Evolutionary conservation across 352 stramenopile genomes (phyloP).

Genomic region (Phytopythium ostracodes): DNA sequence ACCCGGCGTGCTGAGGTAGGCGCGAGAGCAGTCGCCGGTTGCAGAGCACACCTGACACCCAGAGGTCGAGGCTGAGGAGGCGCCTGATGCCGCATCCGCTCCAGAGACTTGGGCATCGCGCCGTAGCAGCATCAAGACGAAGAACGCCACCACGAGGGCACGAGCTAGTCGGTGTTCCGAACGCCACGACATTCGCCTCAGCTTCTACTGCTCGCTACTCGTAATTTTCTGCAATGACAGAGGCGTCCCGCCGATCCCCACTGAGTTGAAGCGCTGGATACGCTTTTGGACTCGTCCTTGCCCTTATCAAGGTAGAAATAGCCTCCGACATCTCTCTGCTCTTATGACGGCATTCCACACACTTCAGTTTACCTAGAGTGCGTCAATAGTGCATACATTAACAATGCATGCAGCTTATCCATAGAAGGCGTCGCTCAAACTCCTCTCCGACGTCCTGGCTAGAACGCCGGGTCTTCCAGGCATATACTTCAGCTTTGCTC

Average conservation of each 20-base stretch:
- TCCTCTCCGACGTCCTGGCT: too few relatives aligned
- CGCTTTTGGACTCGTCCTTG: background rate
- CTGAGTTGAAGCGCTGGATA: background rate
- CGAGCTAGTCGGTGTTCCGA: background rate
- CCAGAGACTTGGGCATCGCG: background rate
- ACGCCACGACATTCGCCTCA: background rate
- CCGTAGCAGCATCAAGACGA: background rate
- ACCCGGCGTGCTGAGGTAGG: slow-evolving; percentile 19
- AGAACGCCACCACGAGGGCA: background rate
- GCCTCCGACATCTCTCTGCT: too few relatives aligned
- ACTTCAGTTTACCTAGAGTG: too few relatives aligned
- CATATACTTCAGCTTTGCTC: too few relatives aligned
- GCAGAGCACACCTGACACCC: slow-evolving; percentile 23
- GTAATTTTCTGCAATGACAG: background rate
- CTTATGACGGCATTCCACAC: too few relatives aligned
- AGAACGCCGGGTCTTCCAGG: too few relatives aligned
- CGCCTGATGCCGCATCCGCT: background rate
- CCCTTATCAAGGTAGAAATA: background rate
- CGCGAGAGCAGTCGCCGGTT: slow-evolving; percentile 18
- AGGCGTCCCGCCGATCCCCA: background rate
- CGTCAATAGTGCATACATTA: too few relatives aligned
- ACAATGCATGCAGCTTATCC: too few relatives aligned
- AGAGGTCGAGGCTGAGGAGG: background rate
- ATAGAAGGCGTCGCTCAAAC: too few relatives aligned
- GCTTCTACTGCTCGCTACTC: background rate